Evolutionary conservation across 257 asterid species (phyloP), one percentile per base, ranked within the genome.

Genomic region (Misopates orontium): DNA sequence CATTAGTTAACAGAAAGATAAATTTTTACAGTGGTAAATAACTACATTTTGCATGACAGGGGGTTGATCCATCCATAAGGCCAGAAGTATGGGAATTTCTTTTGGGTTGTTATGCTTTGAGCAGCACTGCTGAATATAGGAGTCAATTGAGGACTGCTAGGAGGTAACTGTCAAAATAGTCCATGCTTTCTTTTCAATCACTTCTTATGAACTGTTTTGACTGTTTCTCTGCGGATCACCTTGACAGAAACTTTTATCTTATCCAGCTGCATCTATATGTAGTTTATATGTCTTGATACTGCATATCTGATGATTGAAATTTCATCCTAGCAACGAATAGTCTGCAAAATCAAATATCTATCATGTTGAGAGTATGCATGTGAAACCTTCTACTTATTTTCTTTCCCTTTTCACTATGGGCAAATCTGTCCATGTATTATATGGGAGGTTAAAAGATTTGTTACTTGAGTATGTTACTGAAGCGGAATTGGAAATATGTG

Each of bases 41-140:
- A 7, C 31, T 66, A 60, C 56, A 22, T 61, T 74, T 66, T 71
- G 71, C 78, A 53, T 77, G 57, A 20, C 78, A 93, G 99, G 99
- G 99, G 59, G 92, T 93, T 55, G 99, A 93, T 80, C 95, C 97
- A 68, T 79, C 97, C 64, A 93, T 93, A 69, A 83, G 99, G 79
- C 82, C 96, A 66, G 95, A 90, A 82, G 99, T 93, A 59, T 93
- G 97, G 99, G 97, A 93, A 81, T 93, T 93, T 81, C 97, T 93
- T 74, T 81, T 93, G 82, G 97, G 97, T 57, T 86, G 99, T 75
- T 93, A 93, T 69, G 77, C 94, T 60, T 75, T 93, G 81, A 82
- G 92, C 84, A 93, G 95, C 79, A 84, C 99, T 18, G 75, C 90
- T 56, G 97, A 90, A 53, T 71, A 90, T 64, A 82, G 99, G 66